Base-by-base conservation (phyloP, 768 basidiomycete species). In the Podaxis sp. region DNA sequence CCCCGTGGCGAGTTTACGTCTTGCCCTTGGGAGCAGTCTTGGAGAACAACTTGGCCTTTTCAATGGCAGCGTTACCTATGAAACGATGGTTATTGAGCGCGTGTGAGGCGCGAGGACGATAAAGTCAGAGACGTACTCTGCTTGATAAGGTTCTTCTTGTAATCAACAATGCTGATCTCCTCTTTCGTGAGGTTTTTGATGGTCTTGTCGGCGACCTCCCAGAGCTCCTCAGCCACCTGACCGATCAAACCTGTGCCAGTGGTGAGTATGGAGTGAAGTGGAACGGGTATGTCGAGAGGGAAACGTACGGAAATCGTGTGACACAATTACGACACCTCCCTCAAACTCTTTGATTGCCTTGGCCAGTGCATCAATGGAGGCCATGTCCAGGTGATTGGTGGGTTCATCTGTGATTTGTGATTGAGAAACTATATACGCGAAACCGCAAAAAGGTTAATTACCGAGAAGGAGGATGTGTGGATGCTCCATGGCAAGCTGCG, bases 301-400 rank as follows among this genome's bases (percentile, higher is more conserved):
- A 61, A 26, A 85, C 90, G 67, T 69, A 93, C 96, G 92, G 91
- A 99, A 99, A 77, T 99, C 96, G 81, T 99, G 97, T 53, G 96
- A 98, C 66, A 99, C 97, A 73, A 99, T 99, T 68, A 99, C 97
- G 44, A 99, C 97, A 70, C 97, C 96, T 64, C 97, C 97, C 71
- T 93, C 90, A 74, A 93, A 99, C 72, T 92, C 93, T 76, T 96
- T 97, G 83, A 99, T 99, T 55, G 97, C 96, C 26, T 76, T 75
- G 6, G 97, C 97, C 53, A 99, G 86, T 1, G 97, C 96, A 73
- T 99, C 96, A 74, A 99, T 99, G 30, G 94, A 96, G 67, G 86
- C 89, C 96, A 97, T 96, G 74, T 97, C 95, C 84, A 97, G 85
- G 76, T 98, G 95, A 74, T 97, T 98, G 44, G 95, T 98, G 56